Percentiles rank a stretch among this genome's conserved stretches.
These are phyloP conservation scores for Oryza officinalis DNA, from an alignment of 176 grass and related monocot species.

Conservation along the genomic window DNA sequence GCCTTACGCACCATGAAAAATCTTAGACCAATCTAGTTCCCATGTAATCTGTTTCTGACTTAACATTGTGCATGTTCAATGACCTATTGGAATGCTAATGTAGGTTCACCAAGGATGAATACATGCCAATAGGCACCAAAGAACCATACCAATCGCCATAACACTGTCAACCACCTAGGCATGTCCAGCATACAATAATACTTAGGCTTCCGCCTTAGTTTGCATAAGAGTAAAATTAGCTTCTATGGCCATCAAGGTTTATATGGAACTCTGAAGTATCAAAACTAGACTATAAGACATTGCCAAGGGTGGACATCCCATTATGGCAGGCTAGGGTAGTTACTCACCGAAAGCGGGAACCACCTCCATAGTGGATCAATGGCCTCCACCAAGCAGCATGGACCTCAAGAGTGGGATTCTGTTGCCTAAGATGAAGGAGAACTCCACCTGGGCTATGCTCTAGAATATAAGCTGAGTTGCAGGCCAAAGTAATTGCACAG, in stretches of 20 bases:
- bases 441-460: background rate
- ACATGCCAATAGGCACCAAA: background rate
- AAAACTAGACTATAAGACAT: conserved; percentile 1
- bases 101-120: background rate
- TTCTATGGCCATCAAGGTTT: background rate
- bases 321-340: background rate
- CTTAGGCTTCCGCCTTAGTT: background rate
- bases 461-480: background rate
- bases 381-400: background rate
- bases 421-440: background rate
- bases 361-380: background rate
- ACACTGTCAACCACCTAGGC: background rate
- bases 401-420: background rate
- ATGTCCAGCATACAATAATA: conserved; percentile 5
- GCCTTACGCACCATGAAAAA: background rate
- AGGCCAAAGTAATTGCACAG: background rate
- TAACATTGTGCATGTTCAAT: no score
- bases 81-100: background rate
- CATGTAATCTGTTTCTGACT: background rate
- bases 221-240: background rate
- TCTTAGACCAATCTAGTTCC: background rate
- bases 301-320: background rate
- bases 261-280: background rate
- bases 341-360: background rate
- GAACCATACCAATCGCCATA: background rate